Percentiles rank a stretch among this genome's conserved stretches.
Evolutionary conservation across 2,329 filamentous ascomycete genomes (phyloP).

Genomic region (Rugonectria rugulosa): DNA sequence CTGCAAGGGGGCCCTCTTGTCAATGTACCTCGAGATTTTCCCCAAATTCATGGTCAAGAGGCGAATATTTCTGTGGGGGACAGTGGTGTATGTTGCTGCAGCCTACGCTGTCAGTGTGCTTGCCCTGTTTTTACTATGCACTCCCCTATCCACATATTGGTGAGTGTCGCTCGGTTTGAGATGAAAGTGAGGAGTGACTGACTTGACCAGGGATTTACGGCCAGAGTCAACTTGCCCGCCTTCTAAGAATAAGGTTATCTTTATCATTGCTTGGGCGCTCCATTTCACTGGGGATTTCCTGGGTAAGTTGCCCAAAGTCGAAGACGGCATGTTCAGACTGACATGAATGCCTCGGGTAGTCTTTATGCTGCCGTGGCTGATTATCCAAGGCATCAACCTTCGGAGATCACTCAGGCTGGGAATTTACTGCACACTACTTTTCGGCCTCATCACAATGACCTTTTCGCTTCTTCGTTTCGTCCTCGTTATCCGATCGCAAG

Average conservation of each 20-base stretch:
- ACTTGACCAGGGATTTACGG: neutral
- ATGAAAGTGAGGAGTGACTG: neutral
- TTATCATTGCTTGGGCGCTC: neutral
- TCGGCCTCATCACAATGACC: constrained; percentile 4
- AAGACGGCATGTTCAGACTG: neutral
- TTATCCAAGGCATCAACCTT: neutral
- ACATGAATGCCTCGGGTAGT: neutral
- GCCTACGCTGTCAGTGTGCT: neutral
- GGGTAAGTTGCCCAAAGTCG: neutral
- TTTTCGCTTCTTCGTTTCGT: constrained; percentile 10
- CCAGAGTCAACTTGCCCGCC: constrained; percentile 4
- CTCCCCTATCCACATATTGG: constrained; percentile 6
- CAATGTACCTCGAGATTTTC: constrained; percentile 11
- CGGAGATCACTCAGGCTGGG: neutral
- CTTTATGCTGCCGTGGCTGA: constrained; percentile 8
- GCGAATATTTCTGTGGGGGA: constrained; percentile 2
- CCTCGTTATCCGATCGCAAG: neutral
- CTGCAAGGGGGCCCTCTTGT: constrained; percentile 12
- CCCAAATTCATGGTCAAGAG: constrained; percentile 7
- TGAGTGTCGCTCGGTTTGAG: neutral
- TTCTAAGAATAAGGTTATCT: neutral
- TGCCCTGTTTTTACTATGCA: neutral
- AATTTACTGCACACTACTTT: constrained; percentile 5
- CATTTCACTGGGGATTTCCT: constrained; percentile 6
- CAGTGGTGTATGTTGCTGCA: neutral